Percentiles rank a stretch among this genome's conserved stretches.
Conservation (phyloP, 352 stramenopile genomes). For the Phytophthora fragariaefolia region DNA sequence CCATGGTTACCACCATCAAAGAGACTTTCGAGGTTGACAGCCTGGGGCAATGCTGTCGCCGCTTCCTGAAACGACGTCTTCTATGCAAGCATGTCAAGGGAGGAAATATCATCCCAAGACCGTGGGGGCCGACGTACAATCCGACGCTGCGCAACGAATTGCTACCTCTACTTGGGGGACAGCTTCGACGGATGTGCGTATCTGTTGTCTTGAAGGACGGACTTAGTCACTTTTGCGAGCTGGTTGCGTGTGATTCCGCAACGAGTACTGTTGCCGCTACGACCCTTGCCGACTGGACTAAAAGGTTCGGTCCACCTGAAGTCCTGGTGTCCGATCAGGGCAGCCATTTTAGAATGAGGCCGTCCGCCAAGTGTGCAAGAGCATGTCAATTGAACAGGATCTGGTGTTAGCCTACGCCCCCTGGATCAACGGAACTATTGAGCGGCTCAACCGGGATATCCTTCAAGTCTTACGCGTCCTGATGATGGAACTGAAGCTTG, state of each 20-base stretch:
- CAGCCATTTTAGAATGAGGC: constrained; percentile 16
- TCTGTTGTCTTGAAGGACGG: constrained; percentile 20
- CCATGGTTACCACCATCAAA: neutral
- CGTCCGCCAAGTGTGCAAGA: constrained; percentile 1
- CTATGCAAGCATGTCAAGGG: constrained; percentile 28
- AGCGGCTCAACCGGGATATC: constrained; percentile 27
- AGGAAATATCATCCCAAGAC: neutral
- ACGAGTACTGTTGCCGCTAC: constrained; percentile 6
- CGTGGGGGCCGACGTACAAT: neutral
- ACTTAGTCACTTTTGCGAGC: constrained; percentile 13
- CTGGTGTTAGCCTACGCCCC: constrained; percentile 13
- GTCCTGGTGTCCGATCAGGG: constrained; percentile 18
- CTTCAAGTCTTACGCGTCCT: constrained; percentile 16
- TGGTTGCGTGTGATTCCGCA: constrained; percentile 12
- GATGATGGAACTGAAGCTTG: constrained; percentile 19
- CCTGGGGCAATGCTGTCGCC: neutral
- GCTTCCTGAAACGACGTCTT: neutral
- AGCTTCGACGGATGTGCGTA: neutral
- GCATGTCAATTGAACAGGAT: neutral
- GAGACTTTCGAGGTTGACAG: neutral
- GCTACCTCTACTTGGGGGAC: constrained; percentile 17
- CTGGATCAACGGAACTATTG: constrained; percentile 27
- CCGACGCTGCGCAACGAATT: constrained; percentile 9
- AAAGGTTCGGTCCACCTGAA: constrained; percentile 20
- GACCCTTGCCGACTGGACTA: constrained; percentile 20